Percentiles rank a stretch among this genome's conserved stretches.
These are phyloP conservation scores for Astrocystis sublimbata DNA, from an alignment of 495 filamentous ascomycete genomes.

Conservation along the genomic window DNA sequence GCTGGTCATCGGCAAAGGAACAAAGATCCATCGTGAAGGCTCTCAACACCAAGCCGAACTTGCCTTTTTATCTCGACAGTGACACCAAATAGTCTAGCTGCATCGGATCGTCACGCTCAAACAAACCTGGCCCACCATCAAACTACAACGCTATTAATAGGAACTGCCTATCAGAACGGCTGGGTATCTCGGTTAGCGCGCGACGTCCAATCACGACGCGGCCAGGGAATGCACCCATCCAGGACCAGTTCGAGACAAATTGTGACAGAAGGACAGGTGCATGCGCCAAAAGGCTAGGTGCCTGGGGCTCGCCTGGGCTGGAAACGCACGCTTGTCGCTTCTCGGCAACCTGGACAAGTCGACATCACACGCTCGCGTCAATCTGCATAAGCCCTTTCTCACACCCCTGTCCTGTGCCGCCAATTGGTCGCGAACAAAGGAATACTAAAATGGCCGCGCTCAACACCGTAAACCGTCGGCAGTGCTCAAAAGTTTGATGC, in stretches of 20 bases:
- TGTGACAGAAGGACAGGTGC: slow-evolving; percentile 34
- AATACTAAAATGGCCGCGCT: slow-evolving; percentile 33
- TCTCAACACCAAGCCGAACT: neutral
- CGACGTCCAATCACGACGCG: neutral
- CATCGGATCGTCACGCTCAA: slow-evolving; percentile 5
- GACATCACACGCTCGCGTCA: slow-evolving; percentile 43
- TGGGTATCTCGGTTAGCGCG: slow-evolving; percentile 7
- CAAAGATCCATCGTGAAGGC: neutral
- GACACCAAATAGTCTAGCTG: neutral
- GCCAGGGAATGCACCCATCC: slow-evolving; percentile 11
- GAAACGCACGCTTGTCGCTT: slow-evolving; percentile 31
- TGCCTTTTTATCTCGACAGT: neutral
- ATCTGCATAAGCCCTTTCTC: slow-evolving; percentile 39
- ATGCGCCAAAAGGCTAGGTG: slow-evolving; percentile 26
- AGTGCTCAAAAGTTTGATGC: slow-evolving; percentile 25
- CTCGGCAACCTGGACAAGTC: slow-evolving; percentile 33
- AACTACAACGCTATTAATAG: slow-evolving; percentile 9
- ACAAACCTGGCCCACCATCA: neutral
- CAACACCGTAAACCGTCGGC: slow-evolving; percentile 39
- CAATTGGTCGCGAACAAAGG: slow-evolving; percentile 36
- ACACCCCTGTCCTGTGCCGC: slow-evolving; percentile 35
- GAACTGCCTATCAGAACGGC: neutral
- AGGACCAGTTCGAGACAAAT: slow-evolving; percentile 33
- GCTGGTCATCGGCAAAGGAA: neutral
- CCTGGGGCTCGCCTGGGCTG: too few species aligned